phyloP scores from a whole-genome alignment of 257 asterid genomes.

The Petunia axillaris region DNA sequence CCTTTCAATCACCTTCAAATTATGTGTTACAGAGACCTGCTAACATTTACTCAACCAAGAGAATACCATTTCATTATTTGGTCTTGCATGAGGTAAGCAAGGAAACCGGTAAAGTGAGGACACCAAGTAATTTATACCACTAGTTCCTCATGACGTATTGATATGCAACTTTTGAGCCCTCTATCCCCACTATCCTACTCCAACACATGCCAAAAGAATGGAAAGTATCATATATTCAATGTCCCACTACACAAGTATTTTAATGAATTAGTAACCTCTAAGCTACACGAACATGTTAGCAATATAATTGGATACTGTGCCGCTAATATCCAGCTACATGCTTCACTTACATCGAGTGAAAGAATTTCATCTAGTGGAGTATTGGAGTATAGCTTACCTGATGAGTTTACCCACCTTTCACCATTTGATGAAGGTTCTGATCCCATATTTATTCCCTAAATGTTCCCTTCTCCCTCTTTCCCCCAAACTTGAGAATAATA shows the following conservation, averaged over 20 bases:
- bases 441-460: conserved; percentile 8
- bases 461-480: not conserved
- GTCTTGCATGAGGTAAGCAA: not conserved
- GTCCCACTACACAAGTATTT: not conserved
- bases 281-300: not conserved
- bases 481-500: not conserved
- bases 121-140: conserved; percentile 1
- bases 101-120: not conserved
- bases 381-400: not conserved
- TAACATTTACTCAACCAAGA: conserved; percentile 8
- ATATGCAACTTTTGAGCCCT: conserved; percentile 5
- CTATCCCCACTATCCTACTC: not conserved
- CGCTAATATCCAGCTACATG: conserved; percentile 11
- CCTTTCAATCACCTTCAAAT: conserved; percentile 12
- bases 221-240: not conserved
- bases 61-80: not conserved
- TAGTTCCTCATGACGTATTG: not conserved
- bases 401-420: not conserved
- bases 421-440: not conserved
- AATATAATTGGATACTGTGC: not conserved
- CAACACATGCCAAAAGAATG: conserved; percentile 11
- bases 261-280: not conserved
- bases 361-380: not conserved
- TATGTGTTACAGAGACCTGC: not conserved
- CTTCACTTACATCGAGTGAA: not conserved